Percentiles rank a stretch among this genome's conserved stretches.
phyloP scores from a whole-genome alignment of 306 rosid species.

The Quercus aquifolioides region DNA sequence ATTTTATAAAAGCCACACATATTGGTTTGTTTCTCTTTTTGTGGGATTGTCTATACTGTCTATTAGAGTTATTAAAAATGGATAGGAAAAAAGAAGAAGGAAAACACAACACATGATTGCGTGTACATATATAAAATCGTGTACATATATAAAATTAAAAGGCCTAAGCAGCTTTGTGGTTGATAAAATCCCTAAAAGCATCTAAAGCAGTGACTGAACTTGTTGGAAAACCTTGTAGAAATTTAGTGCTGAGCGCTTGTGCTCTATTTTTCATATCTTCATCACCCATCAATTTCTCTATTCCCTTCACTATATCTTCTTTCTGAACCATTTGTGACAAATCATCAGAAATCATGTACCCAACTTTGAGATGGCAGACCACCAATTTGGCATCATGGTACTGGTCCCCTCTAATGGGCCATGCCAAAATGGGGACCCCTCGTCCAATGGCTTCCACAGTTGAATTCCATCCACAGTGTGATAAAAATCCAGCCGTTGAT shows the following conservation, averaged over 20 bases:
- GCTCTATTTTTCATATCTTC: conserved; percentile 33
- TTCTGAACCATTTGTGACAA: conserved; percentile 22
- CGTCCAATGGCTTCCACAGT: conserved; percentile 59
- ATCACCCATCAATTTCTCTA: conserved; percentile 43
- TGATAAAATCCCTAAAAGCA: conserved; percentile 27
- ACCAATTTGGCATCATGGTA: conserved; percentile 42
- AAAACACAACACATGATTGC: not conserved
- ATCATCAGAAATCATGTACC: conserved; percentile 35
- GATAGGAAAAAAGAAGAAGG: too few species aligned
- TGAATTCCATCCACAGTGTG: conserved; percentile 78
- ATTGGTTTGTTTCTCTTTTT: too few species aligned
- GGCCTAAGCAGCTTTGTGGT: not conserved
- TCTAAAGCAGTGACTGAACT: conserved; percentile 48
- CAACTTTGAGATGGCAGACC: conserved; percentile 42
- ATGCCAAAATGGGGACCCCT: conserved; percentile 59
- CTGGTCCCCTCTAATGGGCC: conserved; percentile 76
- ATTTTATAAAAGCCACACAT: too few species aligned
- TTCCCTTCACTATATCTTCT: conserved; percentile 40
- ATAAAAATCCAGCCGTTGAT: conserved; percentile 67
- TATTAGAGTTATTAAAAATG: too few species aligned
- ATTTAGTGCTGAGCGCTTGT: conserved; percentile 20
- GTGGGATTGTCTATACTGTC: too few species aligned
- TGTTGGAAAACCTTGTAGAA: conserved; percentile 45
- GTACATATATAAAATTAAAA: not conserved
- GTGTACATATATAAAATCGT: not conserved